Evolutionary conservation across 371 early-diverging fungal species (phyloP), one percentile per base, ranked within the genome.

Genomic region (Rhizopus stolonifer): DNA sequence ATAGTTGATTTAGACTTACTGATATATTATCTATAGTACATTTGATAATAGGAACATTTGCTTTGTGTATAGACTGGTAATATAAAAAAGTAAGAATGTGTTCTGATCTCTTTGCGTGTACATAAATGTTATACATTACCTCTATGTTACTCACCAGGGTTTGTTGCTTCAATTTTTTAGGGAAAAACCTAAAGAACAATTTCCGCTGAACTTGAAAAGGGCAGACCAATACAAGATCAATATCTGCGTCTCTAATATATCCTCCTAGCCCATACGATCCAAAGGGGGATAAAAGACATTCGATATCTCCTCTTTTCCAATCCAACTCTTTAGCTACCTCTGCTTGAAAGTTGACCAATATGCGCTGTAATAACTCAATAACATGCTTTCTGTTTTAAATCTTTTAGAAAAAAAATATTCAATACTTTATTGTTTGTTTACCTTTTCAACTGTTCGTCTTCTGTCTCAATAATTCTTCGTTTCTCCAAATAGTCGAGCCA

Each of bases 241-340:
- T 75, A 29, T 75, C 76, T 2, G 67, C 63, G 8, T 49, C 45
- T 18, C 49, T 46, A 1, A 60, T 46, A 43, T 75, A 61, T 2
- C 65, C 70, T 6, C 68, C 68, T n/a, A 75, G 23, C 0, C 56
- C 70, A 53, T 64, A 72, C 3, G 76, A 75, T 1, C 76, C 76
- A 61, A 75, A 75, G 0, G 70, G 68, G 5, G 45, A 25, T 2
- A 75, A 19, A 24, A 54, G 32, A 50, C 67, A 69, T 3, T 31
- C 21, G 4, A 46, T 44, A 10, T 53, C 49, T 2, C 39, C 39
- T 31, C 47, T 24, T 40, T 50, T 60, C n/a, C 46, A 39, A 17
- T 45, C 50, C 15, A 44, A 33, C 8, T 54, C 40, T 14, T 29
- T 38, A 7, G 17, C 15, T 1, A 49, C 49, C 3, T 14, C 23